Evolutionary conservation across 2,329 filamentous ascomycete genomes (phyloP), one percentile per base, ranked within the genome.

Genomic region (Blastomyces gilchristii): DNA sequence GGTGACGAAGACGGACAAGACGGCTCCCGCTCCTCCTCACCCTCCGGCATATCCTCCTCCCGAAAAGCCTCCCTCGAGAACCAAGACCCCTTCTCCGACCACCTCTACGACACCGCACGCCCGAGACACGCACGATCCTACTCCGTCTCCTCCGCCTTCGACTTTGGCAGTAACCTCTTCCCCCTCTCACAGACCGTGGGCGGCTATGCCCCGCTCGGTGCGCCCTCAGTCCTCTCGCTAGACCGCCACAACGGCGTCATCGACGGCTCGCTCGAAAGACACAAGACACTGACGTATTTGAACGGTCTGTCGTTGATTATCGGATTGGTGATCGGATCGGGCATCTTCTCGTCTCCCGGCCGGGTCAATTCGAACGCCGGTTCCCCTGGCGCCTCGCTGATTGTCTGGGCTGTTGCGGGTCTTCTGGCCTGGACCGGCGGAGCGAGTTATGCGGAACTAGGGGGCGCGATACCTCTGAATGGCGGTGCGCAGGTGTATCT

Each of bases 341-440:
- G 93, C 16, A 97, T 99, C 71, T 99, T 97, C 77, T 95, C 91
- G 3, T 95, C 91, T 28, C 93, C 93, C 0, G 91, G 90, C 62
- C 90, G 96, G 73, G 93, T 99, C 70, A 96, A 94, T 76, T 84
- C 84, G 62, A 95, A 95, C 73, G 91, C 90, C 45, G 94, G 93
- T 11, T 97, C 92, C 37, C 90, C 92, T 0, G 94, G 92, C 59
- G 93, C 92, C 18, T 87, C 92, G 1, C 79, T 99, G 60, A 82
- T 97, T n/a, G 87, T 97, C 4, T 99, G 93, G 93, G 81, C 86
- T 1, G 85, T 97, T 52, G 92, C 93, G 2, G 93, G 93, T n/a
- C 73, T 97, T 25, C 79, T 99, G 65, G 93, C 93, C 1, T 99
- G 94, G 93, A 99, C 94, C 0, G 93, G 94, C 11, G 93, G 91